Base-by-base conservation (phyloP, 805 yeast species). In the Candida maris region DNA sequence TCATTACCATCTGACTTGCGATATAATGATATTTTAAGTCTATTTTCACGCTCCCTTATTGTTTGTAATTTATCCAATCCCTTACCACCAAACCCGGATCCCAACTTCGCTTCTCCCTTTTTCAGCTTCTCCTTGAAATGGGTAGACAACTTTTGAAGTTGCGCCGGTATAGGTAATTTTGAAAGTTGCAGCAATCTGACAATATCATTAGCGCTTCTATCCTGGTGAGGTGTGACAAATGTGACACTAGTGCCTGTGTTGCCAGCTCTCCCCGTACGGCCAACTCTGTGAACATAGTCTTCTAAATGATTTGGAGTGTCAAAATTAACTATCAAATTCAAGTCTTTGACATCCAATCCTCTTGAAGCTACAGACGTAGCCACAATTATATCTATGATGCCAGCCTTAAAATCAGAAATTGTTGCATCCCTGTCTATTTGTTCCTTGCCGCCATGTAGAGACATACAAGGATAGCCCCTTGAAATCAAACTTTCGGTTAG, bases 291-390 rank as follows among this genome's bases (percentile, higher is more conserved):
- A 9, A 93, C 91, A 54, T 93, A 93, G 57, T 93, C 97, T 44
- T 95, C 97, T 71, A 88, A 71, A 42, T 89, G 95, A 45, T 73
- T 85, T 1, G 96, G 95, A 0, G 86, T 73, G 46, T 84, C 88
- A 51, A 73, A 85, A 45, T 93, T 85, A 5, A 93, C 67, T 2
- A 93, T 97, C 29, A 89, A 58, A 39, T 79, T 79, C 18, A 91
- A 71, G 16, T 80, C 82, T 35, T 87, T 84, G n/a, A 93, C 96
- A 61, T 93, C 97, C 17, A 93, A 65, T 0, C 98, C 98, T 44
- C 98, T 70, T 0, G 98, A 96, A 3, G 97, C 87, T 18, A 93
- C 84, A 2, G 96, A 93, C 0, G 98, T 93, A 6, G 97, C 96
- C 19, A 93, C 75, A 32, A 93, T 64, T 1, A 88, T 75, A 37